A percentile compares a stretch with the other conserved stretches of the same genome.
These are phyloP conservation scores for Cutaneotrichosporon daszewskae DNA, from an alignment of 1,284 basidiomycete species.

Conservation along the genomic window DNA sequence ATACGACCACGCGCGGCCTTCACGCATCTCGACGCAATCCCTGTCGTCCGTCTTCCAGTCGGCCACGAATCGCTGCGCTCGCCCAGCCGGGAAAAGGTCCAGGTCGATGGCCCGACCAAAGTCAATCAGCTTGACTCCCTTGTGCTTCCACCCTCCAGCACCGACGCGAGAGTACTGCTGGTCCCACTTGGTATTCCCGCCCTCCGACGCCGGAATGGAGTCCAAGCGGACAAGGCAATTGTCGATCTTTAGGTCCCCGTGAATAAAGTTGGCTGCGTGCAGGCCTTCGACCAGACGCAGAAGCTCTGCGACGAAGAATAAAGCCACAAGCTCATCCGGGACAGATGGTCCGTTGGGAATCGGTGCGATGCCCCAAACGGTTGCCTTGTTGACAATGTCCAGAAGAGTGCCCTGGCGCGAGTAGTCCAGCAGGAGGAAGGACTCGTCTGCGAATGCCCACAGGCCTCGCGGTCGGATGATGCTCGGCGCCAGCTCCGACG, in stretches of 20 bases:
- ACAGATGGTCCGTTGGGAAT: constrained; percentile 38
- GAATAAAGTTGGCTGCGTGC: constrained; percentile 78
- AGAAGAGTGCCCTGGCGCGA: constrained; percentile 89
- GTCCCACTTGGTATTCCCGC: constrained; percentile 67
- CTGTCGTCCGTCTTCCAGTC: constrained; percentile 82
- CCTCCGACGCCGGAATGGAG: constrained; percentile 56
- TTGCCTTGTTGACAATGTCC: constrained; percentile 83
- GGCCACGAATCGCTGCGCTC: constrained; percentile 67
- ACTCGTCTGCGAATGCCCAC: constrained; percentile 82
- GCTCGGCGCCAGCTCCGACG: constrained; percentile 56
- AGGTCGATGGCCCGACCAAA: constrained; percentile 92
- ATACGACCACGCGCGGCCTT: constrained; percentile 79
- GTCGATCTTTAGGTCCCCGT: constrained; percentile 98
- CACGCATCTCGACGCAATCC: constrained; percentile 86
- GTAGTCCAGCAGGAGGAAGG: constrained; percentile 80
- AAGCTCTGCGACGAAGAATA: constrained; percentile 93
- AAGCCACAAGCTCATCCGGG: constrained; percentile 85
- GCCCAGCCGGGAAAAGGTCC: constrained; percentile 62
- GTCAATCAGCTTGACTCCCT: constrained; percentile 90
- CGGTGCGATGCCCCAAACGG: constrained; percentile 52
- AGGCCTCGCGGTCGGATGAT: constrained; percentile 69
- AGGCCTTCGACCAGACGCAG: constrained; percentile 75
- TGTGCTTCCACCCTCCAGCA: constrained; percentile 72
- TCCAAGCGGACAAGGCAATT: constrained; percentile 91
- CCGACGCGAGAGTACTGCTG: constrained; percentile 69